A percentile compares a stretch with the other conserved stretches of the same genome.
phyloP scores from a whole-genome alignment of 2,329 filamentous ascomycete genomes.

The Periconia digitata region DNA sequence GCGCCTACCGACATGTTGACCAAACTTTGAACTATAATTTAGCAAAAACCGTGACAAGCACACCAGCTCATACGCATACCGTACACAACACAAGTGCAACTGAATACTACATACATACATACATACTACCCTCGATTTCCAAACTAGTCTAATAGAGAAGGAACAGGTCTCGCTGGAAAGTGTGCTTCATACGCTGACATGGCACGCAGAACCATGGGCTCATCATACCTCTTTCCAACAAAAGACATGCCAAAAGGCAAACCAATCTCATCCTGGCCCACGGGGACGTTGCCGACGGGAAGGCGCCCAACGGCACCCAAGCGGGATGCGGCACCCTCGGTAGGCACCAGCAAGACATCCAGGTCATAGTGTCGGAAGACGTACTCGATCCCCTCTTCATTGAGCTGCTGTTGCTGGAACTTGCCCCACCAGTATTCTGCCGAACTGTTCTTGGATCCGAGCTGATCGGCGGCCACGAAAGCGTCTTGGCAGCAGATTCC shows the following conservation, averaged over 20 bases:
- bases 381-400: constrained; percentile 1
- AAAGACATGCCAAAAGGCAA: constrained; percentile 1
- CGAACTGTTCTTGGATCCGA: background rate
- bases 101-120: too few species aligned
- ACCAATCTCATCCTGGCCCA: background rate
- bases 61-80: too few species aligned
- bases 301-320: background rate
- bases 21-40: too few species aligned
- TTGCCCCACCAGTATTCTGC: background rate
- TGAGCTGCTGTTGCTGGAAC: background rate
- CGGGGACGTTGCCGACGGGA: constrained; percentile 1
- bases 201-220: constrained; percentile 1
- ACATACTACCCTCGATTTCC: background rate
- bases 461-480: background rate
- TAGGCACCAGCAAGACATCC: background rate
- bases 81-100: too few species aligned
- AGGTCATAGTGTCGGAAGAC: background rate
- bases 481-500: background rate
- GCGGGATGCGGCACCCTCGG: background rate
- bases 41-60: too few species aligned
- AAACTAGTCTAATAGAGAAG: constrained; percentile 12
- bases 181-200: constrained; percentile 1
- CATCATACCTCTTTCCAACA: constrained; percentile 1
- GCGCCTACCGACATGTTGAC: too few species aligned
- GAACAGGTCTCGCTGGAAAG: background rate